Conservation (phyloP, 345 rosid species). For the Eucalyptus tenuipes region DNA sequence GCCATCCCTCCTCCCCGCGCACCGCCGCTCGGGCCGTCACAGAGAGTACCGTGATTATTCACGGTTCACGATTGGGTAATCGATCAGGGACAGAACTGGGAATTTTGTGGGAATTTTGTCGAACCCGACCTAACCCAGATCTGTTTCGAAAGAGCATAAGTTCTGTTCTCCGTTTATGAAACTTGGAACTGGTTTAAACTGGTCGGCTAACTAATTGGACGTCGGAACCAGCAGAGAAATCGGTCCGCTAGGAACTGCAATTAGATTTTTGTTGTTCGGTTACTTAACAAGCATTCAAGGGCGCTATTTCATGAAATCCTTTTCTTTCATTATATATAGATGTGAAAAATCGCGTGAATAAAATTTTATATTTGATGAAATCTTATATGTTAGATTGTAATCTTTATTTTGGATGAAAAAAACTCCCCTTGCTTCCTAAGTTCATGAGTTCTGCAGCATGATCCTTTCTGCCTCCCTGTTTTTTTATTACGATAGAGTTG, state of each 20-base stretch:
- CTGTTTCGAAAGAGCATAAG: neutral
- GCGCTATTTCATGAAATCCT: neutral
- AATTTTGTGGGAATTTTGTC: neutral
- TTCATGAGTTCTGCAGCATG: neutral
- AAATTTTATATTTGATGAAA: neutral
- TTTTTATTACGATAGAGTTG: neutral
- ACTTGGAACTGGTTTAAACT: neutral
- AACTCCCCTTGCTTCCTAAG: neutral
- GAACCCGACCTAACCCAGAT: neutral
- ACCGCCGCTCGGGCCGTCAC: too few species aligned
- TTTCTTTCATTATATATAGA: neutral
- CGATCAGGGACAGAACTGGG: neutral
- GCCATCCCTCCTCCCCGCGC: too few species aligned
- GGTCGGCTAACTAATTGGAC: neutral
- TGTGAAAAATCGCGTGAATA: neutral
- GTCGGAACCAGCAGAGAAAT: neutral
- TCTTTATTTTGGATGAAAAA: neutral
- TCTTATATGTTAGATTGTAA: neutral
- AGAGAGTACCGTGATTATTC: neutral
- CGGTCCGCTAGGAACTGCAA: neutral
- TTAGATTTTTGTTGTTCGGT: neutral
- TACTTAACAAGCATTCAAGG: neutral
- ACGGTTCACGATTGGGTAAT: neutral
- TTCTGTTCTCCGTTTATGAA: neutral
- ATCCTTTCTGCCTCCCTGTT: neutral